These are phyloP conservation scores for Petasospora fabianii DNA, from an alignment of 1,139 yeast genomes.

Conservation along the genomic window DNA sequence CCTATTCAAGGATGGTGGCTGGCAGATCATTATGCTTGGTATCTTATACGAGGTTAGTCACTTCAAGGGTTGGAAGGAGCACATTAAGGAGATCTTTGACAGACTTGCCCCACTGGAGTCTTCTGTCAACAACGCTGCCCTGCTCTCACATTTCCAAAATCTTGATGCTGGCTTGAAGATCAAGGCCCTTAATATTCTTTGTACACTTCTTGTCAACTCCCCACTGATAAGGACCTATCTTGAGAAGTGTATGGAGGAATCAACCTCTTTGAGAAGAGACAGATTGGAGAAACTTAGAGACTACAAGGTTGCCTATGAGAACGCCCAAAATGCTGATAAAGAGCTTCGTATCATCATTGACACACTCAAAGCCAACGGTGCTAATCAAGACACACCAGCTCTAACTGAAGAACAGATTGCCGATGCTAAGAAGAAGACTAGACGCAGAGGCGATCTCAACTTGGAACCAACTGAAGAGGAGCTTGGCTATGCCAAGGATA, in stretches of 20 bases:
- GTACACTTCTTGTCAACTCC: conserved; percentile 56
- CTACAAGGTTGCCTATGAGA: conserved; percentile 47
- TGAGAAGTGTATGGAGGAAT: conserved; percentile 65
- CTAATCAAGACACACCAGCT: conserved; percentile 2
- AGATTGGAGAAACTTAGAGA: conserved; percentile 67
- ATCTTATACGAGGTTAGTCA: conserved; percentile 54
- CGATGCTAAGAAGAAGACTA: conserved; percentile 18
- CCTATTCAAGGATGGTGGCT: conserved; percentile 76
- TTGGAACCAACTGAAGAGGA: conserved; percentile 52
- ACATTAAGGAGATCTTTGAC: conserved; percentile 45
- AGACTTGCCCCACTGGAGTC: conserved; percentile 54
- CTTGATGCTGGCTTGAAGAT: conserved; percentile 50
- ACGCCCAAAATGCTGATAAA: conserved; percentile 44
- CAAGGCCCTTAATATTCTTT: conserved; percentile 50
- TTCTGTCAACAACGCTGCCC: conserved; percentile 47
- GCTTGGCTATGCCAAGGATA: conserved; percentile 39
- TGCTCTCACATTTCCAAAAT: conserved; percentile 45
- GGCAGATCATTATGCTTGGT: conserved; percentile 79
- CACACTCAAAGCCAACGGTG: conserved; percentile 1
- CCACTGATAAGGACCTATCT: conserved; percentile 57
- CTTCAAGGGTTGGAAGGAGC: conserved; percentile 49
- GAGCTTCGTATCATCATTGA: conserved; percentile 25
- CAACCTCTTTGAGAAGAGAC: conserved; percentile 61
- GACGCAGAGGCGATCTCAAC: conserved; percentile 31
- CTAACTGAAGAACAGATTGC: conserved; percentile 8